Conservation (phyloP, 2,329 filamentous ascomycete genomes). For the Penicillium sp. region DNA sequence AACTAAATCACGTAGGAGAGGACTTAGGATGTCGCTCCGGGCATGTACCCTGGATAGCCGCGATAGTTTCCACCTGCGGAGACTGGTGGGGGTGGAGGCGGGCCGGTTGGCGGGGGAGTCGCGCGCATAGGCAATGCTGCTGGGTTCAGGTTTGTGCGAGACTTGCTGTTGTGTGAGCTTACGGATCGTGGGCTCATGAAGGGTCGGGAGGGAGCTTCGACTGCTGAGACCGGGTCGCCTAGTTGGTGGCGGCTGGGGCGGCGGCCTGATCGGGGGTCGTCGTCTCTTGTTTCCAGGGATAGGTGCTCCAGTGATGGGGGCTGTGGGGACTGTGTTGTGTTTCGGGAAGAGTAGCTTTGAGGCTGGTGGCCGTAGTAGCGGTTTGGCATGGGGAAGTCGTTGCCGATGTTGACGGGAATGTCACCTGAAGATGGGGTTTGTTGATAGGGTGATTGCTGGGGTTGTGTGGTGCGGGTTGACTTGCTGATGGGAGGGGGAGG, state of each 20-base stretch:
- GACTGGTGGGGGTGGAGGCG: conserved; percentile 62
- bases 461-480: conserved; percentile 24
- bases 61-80: conserved; percentile 32
- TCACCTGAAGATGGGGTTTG: conserved; percentile 57
- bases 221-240: conserved; percentile 42
- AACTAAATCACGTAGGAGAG: no score
- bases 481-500: conserved; percentile 39
- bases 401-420: conserved; percentile 63
- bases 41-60: conserved; percentile 27
- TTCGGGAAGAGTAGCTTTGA: conserved; percentile 28
- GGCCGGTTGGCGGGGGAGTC: conserved; percentile 60
- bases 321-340: conserved; percentile 36
- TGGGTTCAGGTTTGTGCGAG: conserved; percentile 46
- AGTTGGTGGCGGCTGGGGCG: conserved; percentile 33
- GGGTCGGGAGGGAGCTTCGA: conserved; percentile 43
- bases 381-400: conserved; percentile 30
- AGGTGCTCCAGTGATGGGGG: conserved; percentile 49
- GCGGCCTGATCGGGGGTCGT: conserved; percentile 30
- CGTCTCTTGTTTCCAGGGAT: conserved; percentile 46
- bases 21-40: conserved; percentile 14
- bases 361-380: conserved; percentile 23
- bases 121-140: conserved; percentile 69
- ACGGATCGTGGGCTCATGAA: conserved; percentile 44
- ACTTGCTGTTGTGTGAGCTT: conserved; percentile 43
- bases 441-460: conserved; percentile 23